phyloP scores from a whole-genome alignment of 768 basidiomycete species.

The Lepiota venenata region DNA sequence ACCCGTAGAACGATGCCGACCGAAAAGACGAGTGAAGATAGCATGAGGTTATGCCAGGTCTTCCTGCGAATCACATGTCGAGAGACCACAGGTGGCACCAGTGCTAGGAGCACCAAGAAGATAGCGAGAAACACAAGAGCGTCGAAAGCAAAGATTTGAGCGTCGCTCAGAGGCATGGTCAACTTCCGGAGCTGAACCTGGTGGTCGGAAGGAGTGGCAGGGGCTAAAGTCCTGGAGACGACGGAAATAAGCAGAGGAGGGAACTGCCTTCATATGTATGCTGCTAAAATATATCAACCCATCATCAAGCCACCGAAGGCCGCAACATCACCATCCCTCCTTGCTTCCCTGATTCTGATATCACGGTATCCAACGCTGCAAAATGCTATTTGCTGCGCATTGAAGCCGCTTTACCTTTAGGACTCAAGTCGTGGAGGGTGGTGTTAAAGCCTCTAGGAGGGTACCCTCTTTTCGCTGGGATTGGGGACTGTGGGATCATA shows the following conservation, averaged over 20 bases:
- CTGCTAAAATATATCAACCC: constrained; percentile 4
- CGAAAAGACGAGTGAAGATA: constrained; percentile 1
- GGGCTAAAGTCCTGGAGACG: background rate
- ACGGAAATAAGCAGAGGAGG: background rate
- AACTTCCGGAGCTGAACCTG: constrained; percentile 3
- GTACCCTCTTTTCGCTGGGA: too few relatives aligned
- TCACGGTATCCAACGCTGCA: too few relatives aligned
- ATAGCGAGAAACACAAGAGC: constrained; percentile 8
- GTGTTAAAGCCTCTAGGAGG: too few relatives aligned
- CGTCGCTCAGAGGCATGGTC: background rate
- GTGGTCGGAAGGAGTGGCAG: background rate
- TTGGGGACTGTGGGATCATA: too few relatives aligned
- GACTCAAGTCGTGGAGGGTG: too few relatives aligned
- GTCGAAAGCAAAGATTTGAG: constrained; percentile 4
- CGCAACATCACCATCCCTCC: background rate
- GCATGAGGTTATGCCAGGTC: constrained; percentile 9
- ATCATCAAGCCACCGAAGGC: background rate
- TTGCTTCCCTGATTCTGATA: background rate
- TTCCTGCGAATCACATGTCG: constrained; percentile 5
- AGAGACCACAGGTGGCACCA: constrained; percentile 8
- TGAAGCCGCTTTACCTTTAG: too few relatives aligned
- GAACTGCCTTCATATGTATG: background rate
- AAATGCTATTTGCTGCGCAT: too few relatives aligned
- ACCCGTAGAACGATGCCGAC: background rate
- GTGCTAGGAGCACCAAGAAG: constrained; percentile 1